Percentiles rank a stretch among this genome's conserved stretches.
Conservation (phyloP, 2,329 filamentous ascomycete species). For the Bipolaris sorokiniana region DNA sequence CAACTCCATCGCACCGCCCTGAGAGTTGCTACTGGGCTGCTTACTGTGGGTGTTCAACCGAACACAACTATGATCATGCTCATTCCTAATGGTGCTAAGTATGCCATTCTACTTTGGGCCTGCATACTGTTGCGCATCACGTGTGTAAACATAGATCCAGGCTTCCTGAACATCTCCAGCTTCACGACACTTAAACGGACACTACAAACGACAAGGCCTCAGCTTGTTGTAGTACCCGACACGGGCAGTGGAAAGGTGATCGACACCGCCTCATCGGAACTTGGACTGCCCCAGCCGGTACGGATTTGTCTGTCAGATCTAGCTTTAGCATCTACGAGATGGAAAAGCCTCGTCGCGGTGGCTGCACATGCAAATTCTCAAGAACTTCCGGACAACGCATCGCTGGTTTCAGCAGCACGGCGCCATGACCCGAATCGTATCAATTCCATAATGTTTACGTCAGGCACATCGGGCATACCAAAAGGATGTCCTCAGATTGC, state of each 20-base stretch:
- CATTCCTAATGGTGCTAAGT: constrained; percentile 14
- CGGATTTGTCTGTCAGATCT: neutral
- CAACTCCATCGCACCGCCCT: neutral
- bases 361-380: neutral
- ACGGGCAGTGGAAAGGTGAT: neutral
- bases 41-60: neutral
- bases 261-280: neutral
- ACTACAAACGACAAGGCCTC: neutral
- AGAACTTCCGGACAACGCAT: neutral
- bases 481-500: constrained; percentile 4
- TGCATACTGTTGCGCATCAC: constrained; percentile 11
- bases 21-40: neutral
- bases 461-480: constrained; percentile 5
- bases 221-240: neutral
- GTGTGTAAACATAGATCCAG: constrained; percentile 4
- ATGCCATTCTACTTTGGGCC: constrained; percentile 11
- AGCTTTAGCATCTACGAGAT: neutral
- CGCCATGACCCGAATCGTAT: neutral
- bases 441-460: constrained; percentile 6
- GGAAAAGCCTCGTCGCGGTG: neutral
- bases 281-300: neutral
- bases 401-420: neutral
- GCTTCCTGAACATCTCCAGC: neutral
- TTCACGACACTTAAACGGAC: neutral
- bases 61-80: neutral